phyloP scores from a whole-genome alignment of 2,329 filamentous ascomycete genomes.

The Ceratocystis variospora region DNA sequence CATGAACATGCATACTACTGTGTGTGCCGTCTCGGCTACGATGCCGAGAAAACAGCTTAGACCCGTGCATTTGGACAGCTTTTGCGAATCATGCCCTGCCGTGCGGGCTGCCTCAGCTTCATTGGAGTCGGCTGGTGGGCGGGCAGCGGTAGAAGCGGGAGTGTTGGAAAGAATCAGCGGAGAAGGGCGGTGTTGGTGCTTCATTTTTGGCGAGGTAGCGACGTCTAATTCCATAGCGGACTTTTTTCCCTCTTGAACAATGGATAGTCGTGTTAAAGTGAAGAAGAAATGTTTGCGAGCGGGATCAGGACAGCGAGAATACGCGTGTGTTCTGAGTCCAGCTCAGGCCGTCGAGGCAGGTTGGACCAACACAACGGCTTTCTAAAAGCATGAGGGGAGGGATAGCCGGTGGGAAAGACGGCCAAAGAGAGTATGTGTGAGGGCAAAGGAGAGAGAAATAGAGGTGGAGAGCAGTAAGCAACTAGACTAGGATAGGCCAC shows the following conservation, averaged over 20 bases:
- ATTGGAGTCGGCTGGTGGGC: neutral
- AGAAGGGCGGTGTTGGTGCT: slow-evolving; percentile 6
- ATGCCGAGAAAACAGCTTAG: slow-evolving; percentile 22
- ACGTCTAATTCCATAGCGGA: no score
- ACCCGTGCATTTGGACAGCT: neutral
- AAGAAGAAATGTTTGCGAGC: neutral
- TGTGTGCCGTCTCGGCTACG: slow-evolving; percentile 25
- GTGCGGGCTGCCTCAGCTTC: neutral
- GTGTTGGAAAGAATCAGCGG: neutral
- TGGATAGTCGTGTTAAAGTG: no score
- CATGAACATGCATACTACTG: slow-evolving; percentile 25
- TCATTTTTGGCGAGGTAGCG: slow-evolving; percentile 2
- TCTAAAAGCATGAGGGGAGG: slow-evolving; percentile 3
- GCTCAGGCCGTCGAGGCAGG: slow-evolving; percentile 11
- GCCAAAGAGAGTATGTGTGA: neutral
- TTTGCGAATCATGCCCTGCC: neutral
- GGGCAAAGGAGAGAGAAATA: neutral
- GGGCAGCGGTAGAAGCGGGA: neutral
- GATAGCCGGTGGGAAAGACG: neutral
- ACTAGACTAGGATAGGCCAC: neutral
- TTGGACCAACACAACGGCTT: neutral
- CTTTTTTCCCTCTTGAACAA: no score
- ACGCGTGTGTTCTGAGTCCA: slow-evolving; percentile 4
- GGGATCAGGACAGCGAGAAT: neutral
- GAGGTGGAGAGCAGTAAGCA: neutral